phyloP scores from a whole-genome alignment of 495 filamentous ascomycete species.

The Aspergillus sclerotioniger region DNA sequence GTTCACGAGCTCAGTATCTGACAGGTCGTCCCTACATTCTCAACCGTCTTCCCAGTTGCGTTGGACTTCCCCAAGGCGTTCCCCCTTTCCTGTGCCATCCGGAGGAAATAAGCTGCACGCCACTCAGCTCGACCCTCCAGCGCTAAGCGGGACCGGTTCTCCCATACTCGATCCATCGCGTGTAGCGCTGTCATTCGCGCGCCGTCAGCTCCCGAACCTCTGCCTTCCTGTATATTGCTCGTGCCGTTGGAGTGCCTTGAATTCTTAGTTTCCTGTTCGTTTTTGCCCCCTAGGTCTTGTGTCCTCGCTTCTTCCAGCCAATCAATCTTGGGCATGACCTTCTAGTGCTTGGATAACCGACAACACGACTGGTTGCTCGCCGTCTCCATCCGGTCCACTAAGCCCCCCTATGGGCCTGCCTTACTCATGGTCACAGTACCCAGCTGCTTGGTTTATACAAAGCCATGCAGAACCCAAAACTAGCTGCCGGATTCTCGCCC shows the following conservation, averaged over 20 bases:
- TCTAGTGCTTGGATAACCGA: neutral
- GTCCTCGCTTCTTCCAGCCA: neutral
- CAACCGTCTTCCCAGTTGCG: no score
- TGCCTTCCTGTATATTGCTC: constrained; percentile 2
- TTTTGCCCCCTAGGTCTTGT: neutral
- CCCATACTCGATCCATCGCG: constrained; percentile 10
- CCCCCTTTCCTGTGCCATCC: neutral
- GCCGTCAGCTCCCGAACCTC: constrained; percentile 5
- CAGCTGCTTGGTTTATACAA: constrained; percentile 4
- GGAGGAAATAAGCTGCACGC: constrained; percentile 1
- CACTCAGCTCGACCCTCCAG: neutral
- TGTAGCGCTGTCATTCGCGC: constrained; percentile 13
- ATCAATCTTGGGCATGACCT: neutral
- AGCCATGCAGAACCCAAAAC: constrained; percentile 18
- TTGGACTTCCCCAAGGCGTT: no score
- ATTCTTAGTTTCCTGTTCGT: neutral
- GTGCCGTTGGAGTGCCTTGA: neutral
- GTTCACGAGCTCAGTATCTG: no score
- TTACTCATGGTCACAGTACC: constrained; percentile 13
- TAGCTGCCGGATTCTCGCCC: constrained; percentile 8
- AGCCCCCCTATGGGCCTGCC: constrained; percentile 12
- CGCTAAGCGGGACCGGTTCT: constrained; percentile 9
- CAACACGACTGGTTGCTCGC: neutral
- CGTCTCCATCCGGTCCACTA: constrained; percentile 2
- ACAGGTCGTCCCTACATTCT: no score